phyloP scores from a whole-genome alignment of 768 basidiomycete species.

The Pisolithus orientalis region DNA sequence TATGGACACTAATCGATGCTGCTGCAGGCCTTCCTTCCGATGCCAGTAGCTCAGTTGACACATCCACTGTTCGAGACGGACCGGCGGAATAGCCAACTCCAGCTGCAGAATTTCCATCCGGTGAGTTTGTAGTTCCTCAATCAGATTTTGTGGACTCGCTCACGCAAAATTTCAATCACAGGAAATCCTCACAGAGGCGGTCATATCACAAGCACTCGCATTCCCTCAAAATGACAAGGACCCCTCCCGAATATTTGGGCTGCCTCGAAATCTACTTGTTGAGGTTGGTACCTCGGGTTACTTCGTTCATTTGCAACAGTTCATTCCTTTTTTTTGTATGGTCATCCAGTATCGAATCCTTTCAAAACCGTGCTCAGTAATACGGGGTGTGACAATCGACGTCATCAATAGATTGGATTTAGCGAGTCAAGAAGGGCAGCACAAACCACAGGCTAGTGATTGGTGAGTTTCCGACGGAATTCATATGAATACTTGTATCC shows the following conservation, averaged over 20 bases:
- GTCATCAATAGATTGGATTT: conserved; percentile 45
- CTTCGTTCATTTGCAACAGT: neutral
- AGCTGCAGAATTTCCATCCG: conserved; percentile 38
- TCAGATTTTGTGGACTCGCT: neutral
- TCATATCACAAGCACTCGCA: conserved; percentile 40
- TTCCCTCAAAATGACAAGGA: conserved; percentile 41
- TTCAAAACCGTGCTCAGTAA: conserved; percentile 63
- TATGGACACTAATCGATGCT: too few relatives aligned
- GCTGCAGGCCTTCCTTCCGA: conserved; percentile 37
- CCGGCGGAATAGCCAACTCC: conserved; percentile 24
- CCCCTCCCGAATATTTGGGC: conserved; percentile 59
- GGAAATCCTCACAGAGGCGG: conserved; percentile 29
- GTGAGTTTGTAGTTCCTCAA: conserved; percentile 18
- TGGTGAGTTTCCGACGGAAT: conserved; percentile 40
- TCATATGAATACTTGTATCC: neutral
- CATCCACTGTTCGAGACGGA: conserved; percentile 38
- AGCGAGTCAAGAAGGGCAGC: conserved; percentile 45
- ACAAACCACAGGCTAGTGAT: conserved; percentile 50
- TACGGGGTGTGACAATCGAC: conserved; percentile 61
- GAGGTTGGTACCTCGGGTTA: conserved; percentile 45
- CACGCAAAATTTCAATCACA: conserved; percentile 4
- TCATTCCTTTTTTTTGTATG: neutral
- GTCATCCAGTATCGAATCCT: conserved; percentile 59
- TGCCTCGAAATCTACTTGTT: conserved; percentile 62
- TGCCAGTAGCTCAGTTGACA: conserved; percentile 33